Base-by-base conservation (phyloP, 345 rosid genomes). In the Salix viminalis region DNA sequence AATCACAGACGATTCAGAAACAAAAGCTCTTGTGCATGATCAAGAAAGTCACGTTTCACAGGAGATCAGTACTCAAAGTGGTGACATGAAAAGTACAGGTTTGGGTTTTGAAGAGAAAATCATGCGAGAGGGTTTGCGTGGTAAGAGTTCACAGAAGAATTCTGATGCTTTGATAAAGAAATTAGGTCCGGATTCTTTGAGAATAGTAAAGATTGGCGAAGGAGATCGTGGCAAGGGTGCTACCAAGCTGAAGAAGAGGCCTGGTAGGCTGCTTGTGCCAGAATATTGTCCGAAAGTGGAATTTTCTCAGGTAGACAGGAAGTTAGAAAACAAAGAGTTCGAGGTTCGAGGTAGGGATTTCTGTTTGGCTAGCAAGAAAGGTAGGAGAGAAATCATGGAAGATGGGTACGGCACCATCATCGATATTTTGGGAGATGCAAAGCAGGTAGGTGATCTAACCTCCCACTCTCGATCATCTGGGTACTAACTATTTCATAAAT, bases 311-410 rank as follows among this genome's bases (percentile, higher is more conserved):
- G 61, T 1, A 16, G 42, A 46, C 6, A 83, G 64, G 73, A 83
- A 78, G 44, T 42, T 64, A 37, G 81, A 75, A 70, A 81, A 67
- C 5, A 77, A 75, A 69, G 89, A 80, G 64, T 54, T 85, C 44
- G 85, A 86, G 75, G 34, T 75, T 65, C 76, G 78, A 56, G 91
- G 91, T 1, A 84, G 69, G 71, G 80, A 81, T 79, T 88, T 78
- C 75, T 79, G 24, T 71, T 34, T 88, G 82, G 85, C 77, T 46
- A 70, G 82, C 60, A 86, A 79, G 86, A 85, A 70, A 85, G 91
- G 91, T 37, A 85, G 82, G 54, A 84, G 88, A 76, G 85, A 85
- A 12, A 28, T 74, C 39, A 82, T 85, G 91, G 91, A 88, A 75
- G 91, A 88, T 76, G 83, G 84, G 0, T 85, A 85, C 34, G 77